These are phyloP conservation scores for Hemileccinum rubropunctum DNA, from an alignment of 768 basidiomycete species.

Conservation along the genomic window DNA sequence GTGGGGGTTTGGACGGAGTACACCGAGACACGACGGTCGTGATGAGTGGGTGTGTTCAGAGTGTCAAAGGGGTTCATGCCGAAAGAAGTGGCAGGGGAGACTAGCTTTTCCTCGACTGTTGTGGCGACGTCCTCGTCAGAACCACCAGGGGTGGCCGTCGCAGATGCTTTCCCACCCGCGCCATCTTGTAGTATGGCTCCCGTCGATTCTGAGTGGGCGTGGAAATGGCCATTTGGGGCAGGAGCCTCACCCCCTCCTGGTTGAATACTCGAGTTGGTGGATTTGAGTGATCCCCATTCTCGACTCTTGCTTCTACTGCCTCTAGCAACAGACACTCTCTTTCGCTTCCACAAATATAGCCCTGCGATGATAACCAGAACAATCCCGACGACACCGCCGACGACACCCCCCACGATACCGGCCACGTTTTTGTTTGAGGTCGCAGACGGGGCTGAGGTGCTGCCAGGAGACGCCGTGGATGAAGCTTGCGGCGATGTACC, in stretches of 20 bases:
- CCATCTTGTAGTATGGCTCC: slow-evolving; percentile 12
- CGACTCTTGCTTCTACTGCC: slow-evolving; percentile 29
- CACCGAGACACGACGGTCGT: slow-evolving; percentile 18
- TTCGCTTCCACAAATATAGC: slow-evolving; percentile 30
- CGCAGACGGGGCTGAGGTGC: slow-evolving; percentile 12
- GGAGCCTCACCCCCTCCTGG: background rate
- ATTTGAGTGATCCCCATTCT: slow-evolving; percentile 29
- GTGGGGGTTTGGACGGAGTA: slow-evolving; percentile 16
- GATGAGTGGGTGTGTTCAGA: slow-evolving; percentile 15
- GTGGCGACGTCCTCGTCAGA: slow-evolving; percentile 21
- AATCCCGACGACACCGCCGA: slow-evolving; percentile 44
- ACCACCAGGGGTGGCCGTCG: slow-evolving; percentile 13
- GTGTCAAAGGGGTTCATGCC: slow-evolving; percentile 19
- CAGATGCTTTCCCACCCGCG: slow-evolving; percentile 14
- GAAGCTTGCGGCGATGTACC: slow-evolving; percentile 9
- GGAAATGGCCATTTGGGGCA: slow-evolving; percentile 8
- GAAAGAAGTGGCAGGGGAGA: slow-evolving; percentile 13
- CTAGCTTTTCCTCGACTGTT: slow-evolving; percentile 23
- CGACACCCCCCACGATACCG: slow-evolving; percentile 50
- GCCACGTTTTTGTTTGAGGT: slow-evolving; percentile 35
- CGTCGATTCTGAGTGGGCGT: slow-evolving; percentile 23
- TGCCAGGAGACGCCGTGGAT: slow-evolving; percentile 10
- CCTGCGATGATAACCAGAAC: slow-evolving; percentile 31
- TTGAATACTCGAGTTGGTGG: slow-evolving; percentile 16
- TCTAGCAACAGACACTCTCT: slow-evolving; percentile 6